Base-by-base conservation (phyloP, 495 filamentous ascomycete genomes). In the Penicillium fimorum region DNA sequence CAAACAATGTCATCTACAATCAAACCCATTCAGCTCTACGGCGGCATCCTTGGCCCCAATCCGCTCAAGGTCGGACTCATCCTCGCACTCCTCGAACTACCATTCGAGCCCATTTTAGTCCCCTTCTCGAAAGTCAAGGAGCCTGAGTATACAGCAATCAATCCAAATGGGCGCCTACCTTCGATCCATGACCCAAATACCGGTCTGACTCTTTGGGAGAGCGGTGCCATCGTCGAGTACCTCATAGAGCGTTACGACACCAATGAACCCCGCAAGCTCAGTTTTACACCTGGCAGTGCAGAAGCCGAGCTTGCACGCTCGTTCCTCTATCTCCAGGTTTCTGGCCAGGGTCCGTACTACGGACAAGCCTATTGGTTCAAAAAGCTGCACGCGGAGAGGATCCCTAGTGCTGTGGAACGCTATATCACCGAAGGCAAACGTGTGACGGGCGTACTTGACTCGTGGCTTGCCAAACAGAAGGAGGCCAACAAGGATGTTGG, bases 161-260 rank as follows among this genome's bases (percentile, higher is more conserved):
- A 87, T 61, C 86, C 85, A 47, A 89, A 90, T 65, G 87, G 86
- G 17, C 84, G 87, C 11, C 50, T 70, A 10, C 74, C 75, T 25
- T 63, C 72, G 20, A 79, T 88, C 55, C 60, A 84, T 15, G 86
- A 88, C 63, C 75, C 79, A 17, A 88, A 89, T 69, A 84, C 77
- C 1, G 74, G 65, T 57, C 56, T 87, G 47, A 83, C 70, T 0
- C 62, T 89, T 8, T 88, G 83, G 82, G 85, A 88, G 62, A 83
- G 80, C 5, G 86, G 84, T 47, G 86, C 87, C 29, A 87, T 87
- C 64, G 47, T 87, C 58, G 70, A 83, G 51, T 90, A 89, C 59
- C 68, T 88, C 6, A 59, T 85, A 25, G 82, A 85, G 13, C 73
- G 66, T 20, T 89, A 89, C 71, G 85, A 88, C 69, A 76, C 57